Evolutionary conservation across 345 rosid species (phyloP).

Genomic region (Camelina laxa): DNA sequence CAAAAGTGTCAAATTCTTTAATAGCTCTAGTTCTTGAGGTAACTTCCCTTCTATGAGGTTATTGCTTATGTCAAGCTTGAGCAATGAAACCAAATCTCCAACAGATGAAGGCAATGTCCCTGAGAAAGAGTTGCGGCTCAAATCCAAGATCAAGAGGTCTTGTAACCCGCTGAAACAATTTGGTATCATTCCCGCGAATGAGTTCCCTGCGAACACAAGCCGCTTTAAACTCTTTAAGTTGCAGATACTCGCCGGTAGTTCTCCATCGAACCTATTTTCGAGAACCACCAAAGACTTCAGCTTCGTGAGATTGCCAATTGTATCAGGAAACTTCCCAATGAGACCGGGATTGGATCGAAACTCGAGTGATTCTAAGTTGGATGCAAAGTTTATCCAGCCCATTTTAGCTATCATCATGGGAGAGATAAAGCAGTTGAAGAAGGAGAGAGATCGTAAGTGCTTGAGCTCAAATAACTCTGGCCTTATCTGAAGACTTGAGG

Average conservation of each 20-base stretch:
- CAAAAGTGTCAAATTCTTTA: conserved; percentile 75
- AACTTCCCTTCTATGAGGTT: conserved; percentile 61
- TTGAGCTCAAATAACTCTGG: conserved; percentile 69
- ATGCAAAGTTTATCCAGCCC: conserved; percentile 62
- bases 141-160: conserved; percentile 72
- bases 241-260: conserved; percentile 57
- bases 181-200: conserved; percentile 62
- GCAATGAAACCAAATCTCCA: conserved; percentile 63
- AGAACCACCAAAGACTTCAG: conserved; percentile 76
- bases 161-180: conserved; percentile 51
- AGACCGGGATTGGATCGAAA: conserved; percentile 80
- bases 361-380: conserved; percentile 64
- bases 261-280: conserved; percentile 68
- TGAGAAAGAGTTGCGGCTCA: conserved; percentile 71
- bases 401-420: conserved; percentile 46
- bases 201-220: conserved; percentile 67
- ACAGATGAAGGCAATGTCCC: conserved; percentile 65
- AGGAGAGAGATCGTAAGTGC: conserved; percentile 72
- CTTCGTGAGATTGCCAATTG: conserved; percentile 57
- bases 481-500: conserved; percentile 58
- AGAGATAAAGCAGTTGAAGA: conserved; percentile 74
- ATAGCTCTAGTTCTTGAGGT: conserved; percentile 51
- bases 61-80: conserved; percentile 85
- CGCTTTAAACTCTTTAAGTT: conserved; percentile 44
- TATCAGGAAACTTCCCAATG: conserved; percentile 51